Evolutionary conservation across 306 rosid genomes (phyloP), one percentile per base, ranked within the genome.

Genomic region (Gillenia trifoliata): DNA sequence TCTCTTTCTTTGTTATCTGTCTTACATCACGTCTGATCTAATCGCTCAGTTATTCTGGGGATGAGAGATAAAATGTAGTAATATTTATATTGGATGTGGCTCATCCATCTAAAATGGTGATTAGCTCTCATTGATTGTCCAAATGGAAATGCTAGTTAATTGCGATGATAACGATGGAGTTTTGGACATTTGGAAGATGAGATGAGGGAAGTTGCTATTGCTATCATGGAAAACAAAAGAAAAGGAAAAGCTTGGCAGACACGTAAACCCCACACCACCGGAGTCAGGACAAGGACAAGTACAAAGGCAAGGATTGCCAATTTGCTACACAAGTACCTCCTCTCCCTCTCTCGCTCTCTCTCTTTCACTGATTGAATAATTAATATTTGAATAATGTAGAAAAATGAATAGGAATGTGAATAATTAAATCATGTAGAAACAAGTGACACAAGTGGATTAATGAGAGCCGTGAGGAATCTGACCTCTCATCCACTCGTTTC

Each of bases 251-350:
- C 74, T 75, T 56, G 33, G 68, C 43, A 16, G 57, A 81, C 76
- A 81, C 79, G 79, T 61, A 60, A 81, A 72, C 63, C 85, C 85
- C 31, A 61, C 66, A 6, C 30, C 59, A 8, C 26, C 11, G 20
- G 3, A 36, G 13, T 15, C 1, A 45, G 19, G 52, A 55, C 61
- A 50, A 16, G 20, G 20, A 47, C 54, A 20, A 50, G n/a, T 5
- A 19, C 13, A n/a, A 55, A 0, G 60, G 8, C 19, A 12, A 26
- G 29, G 10, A 22, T 55, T 55, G 60, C 13, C n/a, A 55, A 55
- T 55, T 55, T 55, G 61, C 25, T 8, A n/a, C 26, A 54, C 12
- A 7, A 25, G 3, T 25, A 11, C 23, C 23, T 52, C 59, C 52
- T 3, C 54, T 26, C 8, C 17, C 54, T 11, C 17, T 33, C 34